Conservation (phyloP, 2,329 filamentous ascomycete genomes). For the Ceratocystis smalleyi region DNA sequence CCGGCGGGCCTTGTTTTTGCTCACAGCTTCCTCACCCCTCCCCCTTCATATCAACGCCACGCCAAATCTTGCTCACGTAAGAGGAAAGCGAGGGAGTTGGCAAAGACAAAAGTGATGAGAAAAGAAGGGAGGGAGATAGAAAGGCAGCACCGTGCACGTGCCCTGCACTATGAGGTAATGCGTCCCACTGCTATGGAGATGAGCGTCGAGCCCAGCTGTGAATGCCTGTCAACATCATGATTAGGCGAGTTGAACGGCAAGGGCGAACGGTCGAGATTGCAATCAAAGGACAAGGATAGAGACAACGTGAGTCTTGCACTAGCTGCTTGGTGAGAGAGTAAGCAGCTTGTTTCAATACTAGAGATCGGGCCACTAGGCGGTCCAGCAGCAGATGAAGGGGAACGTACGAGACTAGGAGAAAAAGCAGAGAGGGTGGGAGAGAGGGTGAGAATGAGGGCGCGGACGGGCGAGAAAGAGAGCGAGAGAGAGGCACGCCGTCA, state of each 20-base stretch:
- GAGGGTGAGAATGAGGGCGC: background rate
- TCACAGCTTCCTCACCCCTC: background rate
- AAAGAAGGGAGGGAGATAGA: background rate
- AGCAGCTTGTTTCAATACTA: background rate
- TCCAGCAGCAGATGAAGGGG: background rate
- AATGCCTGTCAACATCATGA: background rate
- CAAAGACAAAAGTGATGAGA: background rate
- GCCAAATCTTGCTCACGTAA: background rate
- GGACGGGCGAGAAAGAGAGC: background rate
- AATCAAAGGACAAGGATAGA: background rate
- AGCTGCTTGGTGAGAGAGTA: background rate
- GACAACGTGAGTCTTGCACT: background rate
- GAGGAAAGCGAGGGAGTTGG: background rate
- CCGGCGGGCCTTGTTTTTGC: background rate
- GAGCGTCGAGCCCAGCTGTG: background rate
- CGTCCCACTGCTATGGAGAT: conserved; percentile 1
- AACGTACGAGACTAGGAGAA: background rate
- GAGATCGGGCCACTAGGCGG: background rate
- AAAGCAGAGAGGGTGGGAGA: background rate
- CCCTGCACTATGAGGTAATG: conserved; percentile 4
- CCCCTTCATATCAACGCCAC: background rate
- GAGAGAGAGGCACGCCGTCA: background rate
- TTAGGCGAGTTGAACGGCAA: background rate
- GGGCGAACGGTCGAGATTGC: background rate
- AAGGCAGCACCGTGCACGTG: background rate